These are phyloP conservation scores for Carex parvula DNA, from an alignment of 176 grass and related monocot genomes.

Conservation along the genomic window DNA sequence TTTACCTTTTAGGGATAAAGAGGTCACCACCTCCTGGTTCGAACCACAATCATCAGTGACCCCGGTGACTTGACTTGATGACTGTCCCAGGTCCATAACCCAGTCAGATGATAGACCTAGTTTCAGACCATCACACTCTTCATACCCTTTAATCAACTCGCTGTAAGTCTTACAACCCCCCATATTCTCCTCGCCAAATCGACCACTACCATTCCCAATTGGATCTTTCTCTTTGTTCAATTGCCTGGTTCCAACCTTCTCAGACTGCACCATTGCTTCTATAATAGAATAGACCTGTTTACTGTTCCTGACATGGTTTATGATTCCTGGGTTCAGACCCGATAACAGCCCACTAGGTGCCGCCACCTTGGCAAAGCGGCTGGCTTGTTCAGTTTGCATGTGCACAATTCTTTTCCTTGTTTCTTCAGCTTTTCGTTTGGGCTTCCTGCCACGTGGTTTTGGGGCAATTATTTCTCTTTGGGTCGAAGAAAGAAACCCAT, in stretches of 20 bases:
- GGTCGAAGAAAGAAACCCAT: constrained; percentile 89
- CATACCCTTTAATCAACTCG: constrained; percentile 19
- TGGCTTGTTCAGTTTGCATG: constrained; percentile 50
- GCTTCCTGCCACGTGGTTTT: constrained; percentile 46
- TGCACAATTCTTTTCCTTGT: constrained; percentile 35
- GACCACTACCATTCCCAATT: background rate
- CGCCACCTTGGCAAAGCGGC: constrained; percentile 60
- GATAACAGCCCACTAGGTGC: constrained; percentile 92
- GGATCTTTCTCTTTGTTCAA: constrained; percentile 5
- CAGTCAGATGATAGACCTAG: constrained; percentile 59
- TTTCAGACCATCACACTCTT: constrained; percentile 38
- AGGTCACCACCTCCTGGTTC: constrained; percentile 54
- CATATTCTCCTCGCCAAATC: background rate
- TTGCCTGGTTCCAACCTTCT: constrained; percentile 49
- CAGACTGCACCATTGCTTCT: constrained; percentile 75
- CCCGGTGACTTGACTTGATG: constrained; percentile 20
- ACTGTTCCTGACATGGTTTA: constrained; percentile 98
- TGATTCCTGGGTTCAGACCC: constrained; percentile 94
- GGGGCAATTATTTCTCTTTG: constrained; percentile 44
- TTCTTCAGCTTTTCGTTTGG: constrained; percentile 60
- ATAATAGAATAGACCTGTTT: constrained; percentile 98
- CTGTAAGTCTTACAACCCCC: constrained; percentile 1
- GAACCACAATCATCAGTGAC: constrained; percentile 41
- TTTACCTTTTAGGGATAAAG: constrained; percentile 76
- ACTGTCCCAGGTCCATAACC: constrained; percentile 44